Evolutionary conservation across 192 early-diverging fungal genomes (phyloP).

Genomic region (Mortierella hygrophila): DNA sequence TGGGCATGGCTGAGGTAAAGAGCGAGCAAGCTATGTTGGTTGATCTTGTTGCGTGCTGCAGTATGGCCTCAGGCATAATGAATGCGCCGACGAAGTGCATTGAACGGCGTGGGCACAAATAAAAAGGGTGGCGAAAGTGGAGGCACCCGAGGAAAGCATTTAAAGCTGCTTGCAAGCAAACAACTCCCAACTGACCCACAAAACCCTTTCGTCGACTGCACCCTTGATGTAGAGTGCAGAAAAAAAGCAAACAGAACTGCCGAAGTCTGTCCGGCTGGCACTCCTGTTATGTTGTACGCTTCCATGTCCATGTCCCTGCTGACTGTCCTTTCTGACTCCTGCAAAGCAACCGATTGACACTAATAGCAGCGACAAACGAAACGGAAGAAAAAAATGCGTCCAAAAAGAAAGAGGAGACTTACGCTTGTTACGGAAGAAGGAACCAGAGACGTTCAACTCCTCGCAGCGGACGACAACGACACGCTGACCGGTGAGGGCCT

Average conservation of each 20-base stretch:
- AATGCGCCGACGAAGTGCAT: neutral
- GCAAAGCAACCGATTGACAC: neutral
- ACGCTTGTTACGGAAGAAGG: constrained; percentile 99
- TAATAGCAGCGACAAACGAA: neutral
- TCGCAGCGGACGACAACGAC: constrained; percentile 98
- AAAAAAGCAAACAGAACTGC: neutral
- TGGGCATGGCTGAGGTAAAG: neutral
- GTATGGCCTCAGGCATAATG: neutral
- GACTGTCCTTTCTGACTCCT: neutral
- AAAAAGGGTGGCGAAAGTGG: neutral
- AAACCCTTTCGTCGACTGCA: neutral
- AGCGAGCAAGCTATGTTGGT: neutral
- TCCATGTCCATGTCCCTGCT: neutral
- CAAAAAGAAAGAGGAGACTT: constrained; percentile 50
- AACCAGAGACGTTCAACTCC: constrained; percentile 97
- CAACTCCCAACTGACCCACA: neutral
- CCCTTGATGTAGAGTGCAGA: neutral
- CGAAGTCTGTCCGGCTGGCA: neutral
- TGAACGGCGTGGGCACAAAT: neutral
- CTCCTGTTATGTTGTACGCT: neutral
- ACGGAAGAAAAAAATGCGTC: neutral
- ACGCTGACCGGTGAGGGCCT: constrained; percentile 97
- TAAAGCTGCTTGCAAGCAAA: neutral
- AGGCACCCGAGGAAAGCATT: neutral
- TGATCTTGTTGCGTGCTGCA: neutral